phyloP scores from a whole-genome alignment of 139 green algal genomes.

The Chlamydomonas sp. region DNA sequence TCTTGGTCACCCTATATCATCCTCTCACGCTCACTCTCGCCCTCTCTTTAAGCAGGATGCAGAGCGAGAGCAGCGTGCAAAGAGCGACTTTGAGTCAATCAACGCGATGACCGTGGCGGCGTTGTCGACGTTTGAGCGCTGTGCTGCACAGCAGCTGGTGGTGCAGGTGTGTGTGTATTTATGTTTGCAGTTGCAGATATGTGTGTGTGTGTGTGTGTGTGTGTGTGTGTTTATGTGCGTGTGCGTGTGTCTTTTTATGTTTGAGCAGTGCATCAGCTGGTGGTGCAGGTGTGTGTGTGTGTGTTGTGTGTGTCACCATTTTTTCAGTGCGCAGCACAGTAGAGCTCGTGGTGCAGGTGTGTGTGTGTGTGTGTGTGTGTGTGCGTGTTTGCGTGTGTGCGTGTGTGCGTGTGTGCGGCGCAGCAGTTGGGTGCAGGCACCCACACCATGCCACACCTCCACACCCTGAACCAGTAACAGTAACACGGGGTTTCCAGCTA shows the following conservation, averaged over 20 bases:
- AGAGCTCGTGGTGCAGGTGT: no score
- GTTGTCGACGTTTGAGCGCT: constrained; percentile 5
- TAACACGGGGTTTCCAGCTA: no score
- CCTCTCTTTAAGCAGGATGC: background rate
- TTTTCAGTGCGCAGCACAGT: no score
- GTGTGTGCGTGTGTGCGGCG: no score
- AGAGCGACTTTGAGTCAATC: constrained; percentile 1
- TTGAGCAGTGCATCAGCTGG: background rate
- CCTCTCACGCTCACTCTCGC: no score
- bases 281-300: background rate
- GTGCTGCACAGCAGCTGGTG: constrained; percentile 4
- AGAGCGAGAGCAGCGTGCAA: background rate
- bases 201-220: background rate
- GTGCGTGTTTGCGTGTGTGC: background rate
- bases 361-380: no score
- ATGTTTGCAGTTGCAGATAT: background rate
- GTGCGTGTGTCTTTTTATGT: background rate
- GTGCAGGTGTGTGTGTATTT: constrained; percentile 11
- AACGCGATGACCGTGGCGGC: constrained; percentile 9
- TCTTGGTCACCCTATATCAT: no score
- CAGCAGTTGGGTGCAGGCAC: no score
- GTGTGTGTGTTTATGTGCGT: background rate
- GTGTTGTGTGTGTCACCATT: background rate
- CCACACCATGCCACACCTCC: no score
- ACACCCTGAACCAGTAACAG: no score